Base-by-base conservation (phyloP, 768 basidiomycete genomes). In the Botryobasidium botryosum region DNA sequence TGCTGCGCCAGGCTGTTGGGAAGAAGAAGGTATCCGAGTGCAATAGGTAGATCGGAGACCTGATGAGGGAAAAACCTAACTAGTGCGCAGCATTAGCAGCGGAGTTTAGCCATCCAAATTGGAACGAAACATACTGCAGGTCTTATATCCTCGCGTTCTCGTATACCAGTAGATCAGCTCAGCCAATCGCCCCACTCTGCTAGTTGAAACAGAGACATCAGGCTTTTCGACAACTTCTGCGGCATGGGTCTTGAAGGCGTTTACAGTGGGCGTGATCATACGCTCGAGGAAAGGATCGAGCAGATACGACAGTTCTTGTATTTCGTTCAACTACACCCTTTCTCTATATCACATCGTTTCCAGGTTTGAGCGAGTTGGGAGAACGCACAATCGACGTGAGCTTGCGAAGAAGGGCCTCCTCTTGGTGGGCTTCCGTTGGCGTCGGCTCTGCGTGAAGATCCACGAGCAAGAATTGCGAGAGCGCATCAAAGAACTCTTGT, bases 11-110 rank as follows among this genome's bases (percentile, higher is more conserved):
- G 64, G 23, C 65, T 68, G 29, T 66, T 61, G 17, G 64, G 64
- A 28, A 65, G 54, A 27, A 66, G 62, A 54, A 85, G 69, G 54
- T 77, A 82, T 15, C 70, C 66, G 12, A 92, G 62, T 0, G 79
- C 80, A 40, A 85, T 69, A 0, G 76, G 71, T 3, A 97, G 68
- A 60, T 92, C 86, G 1, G 73, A 66, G 28, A 94, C 70, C 55
- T 87, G 79, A 56, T 96, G 92, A 33, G 92, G 92, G 57, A 99
- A 94, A 61, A 82, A 90, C 50, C 85, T 77, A 50, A 81, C 92
- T 99, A 56, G 48, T 17, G 44, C 2, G 4, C 25, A 40, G 4
- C 6, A 25, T 44, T n/a, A 15, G 15, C 10, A 48, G 40, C 15
- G 10, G 12, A 2, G 21, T 18, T 20, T 25, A 6, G 25, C 21